Base-by-base conservation (phyloP, 2,329 filamentous ascomycete genomes). In the Aspergillus clavatus region DNA sequence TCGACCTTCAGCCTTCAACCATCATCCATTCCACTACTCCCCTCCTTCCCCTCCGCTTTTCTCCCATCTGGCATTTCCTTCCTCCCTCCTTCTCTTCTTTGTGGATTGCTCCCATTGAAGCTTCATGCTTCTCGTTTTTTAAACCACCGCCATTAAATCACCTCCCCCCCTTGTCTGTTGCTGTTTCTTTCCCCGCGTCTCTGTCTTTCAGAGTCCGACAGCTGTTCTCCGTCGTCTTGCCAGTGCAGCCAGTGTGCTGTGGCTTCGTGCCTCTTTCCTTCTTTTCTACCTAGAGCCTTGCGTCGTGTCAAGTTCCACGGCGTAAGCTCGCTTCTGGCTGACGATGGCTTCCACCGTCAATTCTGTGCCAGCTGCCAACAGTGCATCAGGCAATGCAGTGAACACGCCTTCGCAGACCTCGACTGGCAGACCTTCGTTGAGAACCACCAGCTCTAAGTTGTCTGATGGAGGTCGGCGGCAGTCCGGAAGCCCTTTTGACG, bases 381-480 rank as follows among this genome's bases (percentile, higher is more conserved):
- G 56, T 52, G 57, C 66, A 39, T 57, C 67, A 50, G 61, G 62
- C 60, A 70, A 68, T 62, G 53, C 57, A 21, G 45, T 55, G 38
- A 61, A 66, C 45, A 48, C 68, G 41, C 56, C 70, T 50, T 55
- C 68, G 38, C 67, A 67, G 42, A 68, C 62, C 52, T 48, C 68
- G 46, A 53, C 61, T 53, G 60, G 59, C 50, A 65, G 71, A 50
- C 63, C 71, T 52, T 72, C 75, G 49, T 62, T 77, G 60, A 77
- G 78, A 61, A 71, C 74, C 58, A 73, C 71, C 49, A 68, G 65
- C 54, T 70, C 67, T 49, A 80, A 78, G 65, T 68, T 67, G 48
- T 66, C 74, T 48, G 76, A 80, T 62, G 68, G 67, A 50, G 68
- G 70, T 61, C 76, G 78, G 63, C 78, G 78, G 65, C 77, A 78